Evolutionary conservation across 2,329 filamentous ascomycete genomes (phyloP), one percentile per base, ranked within the genome.

Genomic region (Aspergillus spinulosporus): DNA sequence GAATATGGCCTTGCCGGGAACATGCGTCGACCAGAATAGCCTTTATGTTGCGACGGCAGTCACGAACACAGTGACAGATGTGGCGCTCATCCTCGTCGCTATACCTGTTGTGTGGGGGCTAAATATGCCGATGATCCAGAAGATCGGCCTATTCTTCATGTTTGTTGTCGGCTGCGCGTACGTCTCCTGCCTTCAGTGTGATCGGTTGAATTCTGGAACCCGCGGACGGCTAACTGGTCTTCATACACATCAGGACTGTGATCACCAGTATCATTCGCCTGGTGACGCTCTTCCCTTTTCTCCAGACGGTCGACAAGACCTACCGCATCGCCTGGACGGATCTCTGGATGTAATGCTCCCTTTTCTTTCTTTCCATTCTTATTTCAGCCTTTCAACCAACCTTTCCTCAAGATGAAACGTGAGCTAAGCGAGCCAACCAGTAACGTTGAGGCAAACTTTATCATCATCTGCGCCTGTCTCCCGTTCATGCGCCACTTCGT

Each of bases 371-470:
- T 57, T 36, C 12, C 15, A 34, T 36, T 15, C 12, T 32, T 6
- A 52, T 15, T 26, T 36, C 21, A 21, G 21, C 21, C 21, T 21
- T 21, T 21, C 21, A 7, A 4, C 44, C 15, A 40, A 47, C n/a
- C 11, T 14, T 21, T 21, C 21, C 21, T 21, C 21, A 21, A 21
- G 21, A 21, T 21, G 21, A 21, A 21, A 21, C 21, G 21, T 21
- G 21, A 21, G 21, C 21, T 21, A 21, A 21, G 21, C 21, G 21
- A 21, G 21, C 21, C 12, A 14, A 26, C 3, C 36, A 68, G 64
- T 21, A 61, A 64, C 21, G 59, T 68, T 51, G 66, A 66, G 62
- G 60, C 62, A 34, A 66, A 68, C 42, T 59, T 66, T 7, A 65
- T 66, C 7, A 59, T 68, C 6, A 62, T 67, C 21, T 68, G 65